A percentile compares a stretch with the other conserved stretches of the same genome.
phyloP scores from a whole-genome alignment of 2,329 filamentous ascomycete genomes.

The Claviceps digitariae region DNA sequence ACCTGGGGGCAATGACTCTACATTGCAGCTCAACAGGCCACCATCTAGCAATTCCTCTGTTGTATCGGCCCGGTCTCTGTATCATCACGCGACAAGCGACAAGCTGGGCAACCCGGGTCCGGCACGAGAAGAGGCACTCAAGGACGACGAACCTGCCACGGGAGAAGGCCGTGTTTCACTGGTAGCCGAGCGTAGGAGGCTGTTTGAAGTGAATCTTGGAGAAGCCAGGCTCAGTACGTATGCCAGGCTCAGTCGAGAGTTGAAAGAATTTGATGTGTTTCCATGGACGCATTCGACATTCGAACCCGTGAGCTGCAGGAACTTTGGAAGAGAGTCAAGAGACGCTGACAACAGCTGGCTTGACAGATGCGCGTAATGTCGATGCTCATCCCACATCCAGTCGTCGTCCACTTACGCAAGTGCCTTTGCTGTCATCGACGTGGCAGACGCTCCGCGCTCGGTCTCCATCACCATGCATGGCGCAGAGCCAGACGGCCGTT shows the following conservation, averaged over 20 bases:
- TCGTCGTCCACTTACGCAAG: not conserved
- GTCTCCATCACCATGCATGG: constrained; percentile 4
- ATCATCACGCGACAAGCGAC: not conserved
- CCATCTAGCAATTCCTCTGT: constrained; percentile 1
- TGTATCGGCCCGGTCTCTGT: not conserved
- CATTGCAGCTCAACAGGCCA: not conserved
- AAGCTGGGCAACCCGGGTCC: not conserved
- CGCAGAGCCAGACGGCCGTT: constrained; percentile 4
- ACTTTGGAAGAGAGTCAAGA: not conserved
- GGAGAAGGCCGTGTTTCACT: constrained; percentile 4
- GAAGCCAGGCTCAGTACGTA: not conserved
- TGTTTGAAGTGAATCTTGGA: constrained; percentile 11
- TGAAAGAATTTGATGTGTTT: too few species aligned
- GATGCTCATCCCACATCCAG: not conserved
- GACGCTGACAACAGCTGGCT: not conserved
- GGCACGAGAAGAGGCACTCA: not conserved
- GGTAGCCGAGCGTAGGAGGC: constrained; percentile 13
- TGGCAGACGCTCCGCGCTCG: not conserved
- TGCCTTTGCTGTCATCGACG: not conserved
- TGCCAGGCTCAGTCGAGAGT: too few species aligned
- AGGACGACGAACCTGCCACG: not conserved
- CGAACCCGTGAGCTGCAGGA: not conserved
- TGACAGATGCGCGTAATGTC: not conserved
- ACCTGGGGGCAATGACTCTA: not conserved
- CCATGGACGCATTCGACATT: not conserved